phyloP scores from a whole-genome alignment of 495 filamentous ascomycete genomes.

The Aspergillus steynii region DNA sequence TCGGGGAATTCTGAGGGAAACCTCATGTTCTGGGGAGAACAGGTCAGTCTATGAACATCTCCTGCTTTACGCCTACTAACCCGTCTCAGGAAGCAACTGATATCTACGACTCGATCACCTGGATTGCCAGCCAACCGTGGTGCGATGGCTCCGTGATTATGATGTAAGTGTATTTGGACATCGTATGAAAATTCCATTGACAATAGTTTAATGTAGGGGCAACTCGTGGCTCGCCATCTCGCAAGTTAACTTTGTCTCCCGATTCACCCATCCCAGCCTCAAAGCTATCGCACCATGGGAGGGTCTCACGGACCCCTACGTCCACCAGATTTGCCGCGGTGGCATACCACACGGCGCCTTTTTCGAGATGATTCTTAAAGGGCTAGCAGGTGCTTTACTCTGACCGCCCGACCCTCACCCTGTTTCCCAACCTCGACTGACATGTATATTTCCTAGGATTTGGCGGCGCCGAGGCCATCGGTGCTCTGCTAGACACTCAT shows the following conservation, averaged over 20 bases:
- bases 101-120: slow-evolving; percentile 21
- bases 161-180: background rate
- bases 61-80: background rate
- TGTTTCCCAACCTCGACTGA: too few species aligned
- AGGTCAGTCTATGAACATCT: slow-evolving; percentile 4
- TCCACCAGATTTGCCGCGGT: slow-evolving; percentile 22
- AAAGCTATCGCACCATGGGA: slow-evolving; percentile 45
- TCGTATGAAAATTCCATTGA: background rate
- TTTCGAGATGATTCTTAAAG: slow-evolving; percentile 7
- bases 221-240: slow-evolving; percentile 34
- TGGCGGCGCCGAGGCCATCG: slow-evolving; percentile 14
- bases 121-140: slow-evolving; percentile 18
- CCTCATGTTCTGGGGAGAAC: slow-evolving; percentile 23
- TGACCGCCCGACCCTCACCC: background rate
- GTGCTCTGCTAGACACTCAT: slow-evolving; percentile 10
- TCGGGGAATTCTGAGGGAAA: slow-evolving; percentile 32
- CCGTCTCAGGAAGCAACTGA: slow-evolving; percentile 12
- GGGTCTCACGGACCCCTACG: slow-evolving; percentile 34
- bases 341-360: slow-evolving; percentile 17
- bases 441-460: too few species aligned
- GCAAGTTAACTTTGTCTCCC: slow-evolving; percentile 37
- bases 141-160: slow-evolving; percentile 26
- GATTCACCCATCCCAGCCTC: slow-evolving; percentile 32
- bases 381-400: slow-evolving; percentile 8
- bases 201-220: slow-evolving; percentile 6